A percentile compares a stretch with the other conserved stretches of the same genome.
Evolutionary conservation across 2,329 filamentous ascomycete species (phyloP).

Genomic region (Colletotrichum lupini): DNA sequence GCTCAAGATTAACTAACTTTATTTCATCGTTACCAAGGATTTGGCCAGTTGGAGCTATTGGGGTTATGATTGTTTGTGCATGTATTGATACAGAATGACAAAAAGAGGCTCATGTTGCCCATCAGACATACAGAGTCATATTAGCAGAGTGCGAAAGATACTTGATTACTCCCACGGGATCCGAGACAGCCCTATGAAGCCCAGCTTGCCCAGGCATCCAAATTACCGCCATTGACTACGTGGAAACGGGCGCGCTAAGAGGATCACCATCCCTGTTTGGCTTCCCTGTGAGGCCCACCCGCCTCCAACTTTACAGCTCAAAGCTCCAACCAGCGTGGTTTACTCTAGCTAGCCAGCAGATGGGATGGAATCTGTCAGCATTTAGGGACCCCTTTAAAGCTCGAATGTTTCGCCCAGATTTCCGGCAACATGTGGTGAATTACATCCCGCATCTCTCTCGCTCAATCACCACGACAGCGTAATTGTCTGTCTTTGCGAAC

Average conservation of each 20-base stretch:
- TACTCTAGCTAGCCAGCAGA: not conserved
- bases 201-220: not conserved
- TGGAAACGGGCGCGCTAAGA: not conserved
- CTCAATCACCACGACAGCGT: not conserved
- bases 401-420: not conserved
- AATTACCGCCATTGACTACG: not conserved
- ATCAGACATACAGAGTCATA: not conserved
- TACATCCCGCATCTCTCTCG: not conserved
- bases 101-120: not conserved
- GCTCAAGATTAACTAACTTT: not conserved
- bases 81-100: not conserved
- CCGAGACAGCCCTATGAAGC: not conserved
- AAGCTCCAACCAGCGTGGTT: not conserved
- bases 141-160: no score
- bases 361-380: slow-evolving; percentile 3
- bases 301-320: not conserved
- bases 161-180: no score
- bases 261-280: slow-evolving; percentile 7
- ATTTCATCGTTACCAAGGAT: not conserved
- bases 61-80: no score
- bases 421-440: not conserved
- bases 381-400: not conserved
- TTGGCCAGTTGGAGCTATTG: no score
- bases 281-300: not conserved
- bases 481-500: not conserved